These are phyloP conservation scores for Verticillium tricorpus DNA, from an alignment of 2,329 filamentous ascomycete genomes.

Conservation along the genomic window DNA sequence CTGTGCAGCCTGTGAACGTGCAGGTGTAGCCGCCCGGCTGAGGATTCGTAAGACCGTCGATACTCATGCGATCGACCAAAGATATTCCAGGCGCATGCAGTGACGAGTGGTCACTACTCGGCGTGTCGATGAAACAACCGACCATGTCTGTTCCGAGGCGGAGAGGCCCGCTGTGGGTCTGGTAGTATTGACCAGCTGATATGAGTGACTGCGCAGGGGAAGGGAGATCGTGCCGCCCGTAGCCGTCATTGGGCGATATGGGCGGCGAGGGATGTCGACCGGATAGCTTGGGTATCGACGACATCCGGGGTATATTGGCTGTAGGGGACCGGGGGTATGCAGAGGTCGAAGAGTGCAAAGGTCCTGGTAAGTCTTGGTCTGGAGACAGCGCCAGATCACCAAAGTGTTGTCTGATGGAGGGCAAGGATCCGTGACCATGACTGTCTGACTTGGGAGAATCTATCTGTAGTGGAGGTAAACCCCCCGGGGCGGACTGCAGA, in stretches of 20 bases:
- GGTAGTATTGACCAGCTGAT: conserved; percentile 18
- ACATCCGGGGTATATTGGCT: conserved; percentile 22
- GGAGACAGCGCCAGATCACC: conserved; percentile 28
- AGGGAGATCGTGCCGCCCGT: conserved; percentile 24
- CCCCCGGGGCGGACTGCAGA: conserved; percentile 15
- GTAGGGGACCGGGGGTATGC: conserved; percentile 29
- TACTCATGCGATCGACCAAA: conserved; percentile 51
- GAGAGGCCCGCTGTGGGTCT: conserved; percentile 24
- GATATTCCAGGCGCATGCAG: conserved; percentile 33
- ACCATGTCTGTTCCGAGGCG: conserved; percentile 37
- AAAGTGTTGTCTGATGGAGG: conserved; percentile 32
- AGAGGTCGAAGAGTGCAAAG: conserved; percentile 10
- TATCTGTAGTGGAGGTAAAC: conserved; percentile 32
- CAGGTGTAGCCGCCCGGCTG: conserved; percentile 53
- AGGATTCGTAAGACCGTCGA: conserved; percentile 52
- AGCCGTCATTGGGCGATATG: conserved; percentile 44
- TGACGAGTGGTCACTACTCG: conserved; percentile 39
- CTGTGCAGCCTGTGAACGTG: conserved; percentile 58
- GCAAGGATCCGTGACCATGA: conserved; percentile 27
- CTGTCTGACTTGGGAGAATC: conserved; percentile 29
- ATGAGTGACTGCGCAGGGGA: conserved; percentile 39
- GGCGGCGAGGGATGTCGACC: conserved; percentile 34
- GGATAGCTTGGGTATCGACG: conserved; percentile 17
- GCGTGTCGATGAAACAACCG: conserved; percentile 39
- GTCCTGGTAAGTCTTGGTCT: conserved; percentile 23